A percentile compares a stretch with the other conserved stretches of the same genome.
phyloP scores from a whole-genome alignment of 2,329 filamentous ascomycete species.

The Aspergillus fumigatus region DNA sequence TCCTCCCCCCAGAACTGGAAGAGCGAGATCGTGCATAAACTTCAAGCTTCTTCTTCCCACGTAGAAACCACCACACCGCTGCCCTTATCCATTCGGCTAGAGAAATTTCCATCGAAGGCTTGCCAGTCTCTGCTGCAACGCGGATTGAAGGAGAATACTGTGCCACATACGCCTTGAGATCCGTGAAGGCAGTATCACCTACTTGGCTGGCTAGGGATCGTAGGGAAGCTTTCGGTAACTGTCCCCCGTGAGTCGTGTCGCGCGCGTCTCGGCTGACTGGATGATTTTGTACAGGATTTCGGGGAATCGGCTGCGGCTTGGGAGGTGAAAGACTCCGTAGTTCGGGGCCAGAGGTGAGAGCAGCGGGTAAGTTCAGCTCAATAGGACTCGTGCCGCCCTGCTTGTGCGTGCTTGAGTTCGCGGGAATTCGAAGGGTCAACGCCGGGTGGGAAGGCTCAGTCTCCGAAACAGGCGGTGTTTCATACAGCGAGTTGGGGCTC shows the following conservation, averaged over 20 bases:
- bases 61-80: constrained; percentile 85
- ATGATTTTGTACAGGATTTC: constrained; percentile 10
- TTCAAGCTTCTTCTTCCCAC: constrained; percentile 73
- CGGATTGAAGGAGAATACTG: constrained; percentile 74
- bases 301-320: constrained; percentile 7
- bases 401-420: constrained; percentile 18
- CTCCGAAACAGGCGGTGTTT: constrained; percentile 25
- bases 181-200: constrained; percentile 62
- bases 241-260: constrained; percentile 16
- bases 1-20: constrained; percentile 50
- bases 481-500: constrained; percentile 22
- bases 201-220: constrained; percentile 40
- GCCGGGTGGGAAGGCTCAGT: constrained; percentile 20
- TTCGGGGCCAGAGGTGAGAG: constrained; percentile 19
- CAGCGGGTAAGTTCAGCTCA: constrained; percentile 22
- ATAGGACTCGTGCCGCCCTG: constrained; percentile 18
- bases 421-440: constrained; percentile 24
- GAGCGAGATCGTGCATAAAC: constrained; percentile 62
- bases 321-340: constrained; percentile 15
- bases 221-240: constrained; percentile 31
- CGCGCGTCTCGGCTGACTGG: constrained; percentile 14
- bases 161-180: constrained; percentile 66
- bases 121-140: constrained; percentile 69
- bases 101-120: constrained; percentile 59
- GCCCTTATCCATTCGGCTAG: constrained; percentile 66